Percentiles rank a stretch among this genome's conserved stretches.
Conservation (phyloP, 768 basidiomycete species). For the Tricholoma furcatifolium region DNA sequence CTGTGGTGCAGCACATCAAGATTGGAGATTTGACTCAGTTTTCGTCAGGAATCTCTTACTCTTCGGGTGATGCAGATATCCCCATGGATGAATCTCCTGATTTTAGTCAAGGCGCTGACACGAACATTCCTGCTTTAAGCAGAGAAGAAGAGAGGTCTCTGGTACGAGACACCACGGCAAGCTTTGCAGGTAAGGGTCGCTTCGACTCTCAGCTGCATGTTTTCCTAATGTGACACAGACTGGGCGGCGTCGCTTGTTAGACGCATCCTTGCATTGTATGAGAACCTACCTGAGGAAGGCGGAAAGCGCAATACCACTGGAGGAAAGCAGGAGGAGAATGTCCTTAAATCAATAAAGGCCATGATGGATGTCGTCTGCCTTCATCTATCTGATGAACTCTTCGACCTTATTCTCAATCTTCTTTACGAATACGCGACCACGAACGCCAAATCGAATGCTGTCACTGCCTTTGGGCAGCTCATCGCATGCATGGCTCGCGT, state of each 20-base stretch:
- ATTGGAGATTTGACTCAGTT: constrained; percentile 72
- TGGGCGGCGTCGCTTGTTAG: constrained; percentile 81
- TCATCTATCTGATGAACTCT: constrained; percentile 75
- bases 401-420: constrained; percentile 82
- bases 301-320: constrained; percentile 84
- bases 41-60: constrained; percentile 53
- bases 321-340: constrained; percentile 77
- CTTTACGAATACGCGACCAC: constrained; percentile 87
- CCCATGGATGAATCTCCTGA: constrained; percentile 45
- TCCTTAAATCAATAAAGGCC: constrained; percentile 76
- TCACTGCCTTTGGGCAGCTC: constrained; percentile 85
- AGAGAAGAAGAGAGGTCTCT: constrained; percentile 70
- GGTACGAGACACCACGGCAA: constrained; percentile 74
- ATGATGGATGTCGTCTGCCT: constrained; percentile 81
- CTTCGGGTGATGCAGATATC: constrained; percentile 55
- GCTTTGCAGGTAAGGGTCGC: constrained; percentile 61
- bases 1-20: constrained; percentile 72
- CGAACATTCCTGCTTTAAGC: constrained; percentile 39
- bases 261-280: constrained; percentile 78
- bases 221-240: constrained; percentile 40
- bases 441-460: constrained; percentile 89
- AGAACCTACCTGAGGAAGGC: constrained; percentile 94
- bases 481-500: constrained; percentile 82
- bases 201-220: not conserved
- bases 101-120: constrained; percentile 45